Base-by-base conservation (phyloP, 352 stramenopile genomes). In the Globisporangium mamillatum region DNA sequence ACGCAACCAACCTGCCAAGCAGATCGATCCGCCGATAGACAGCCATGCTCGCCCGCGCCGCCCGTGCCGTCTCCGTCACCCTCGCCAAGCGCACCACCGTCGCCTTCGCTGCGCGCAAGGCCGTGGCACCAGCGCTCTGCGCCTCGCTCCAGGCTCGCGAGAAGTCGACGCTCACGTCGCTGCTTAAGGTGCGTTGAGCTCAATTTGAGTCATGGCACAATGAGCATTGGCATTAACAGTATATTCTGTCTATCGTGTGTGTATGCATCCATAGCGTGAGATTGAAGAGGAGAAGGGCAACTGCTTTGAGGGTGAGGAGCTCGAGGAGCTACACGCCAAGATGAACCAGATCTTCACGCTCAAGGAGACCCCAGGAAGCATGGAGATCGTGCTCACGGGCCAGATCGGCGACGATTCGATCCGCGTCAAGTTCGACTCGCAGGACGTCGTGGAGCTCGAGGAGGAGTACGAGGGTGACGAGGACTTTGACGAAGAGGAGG, bases 211-310 rank as follows among this genome's bases (percentile, higher is more conserved):
- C 22, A 34, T 29, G 27, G 24, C 14, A 9, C 7, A 25, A 53
- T 64, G 24, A 55, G 16, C 46, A 46, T 16, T 66, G 44, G 4
- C 20, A 24, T 20, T 55, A 57, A 16, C 27, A 56, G 14, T 44
- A 54, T 50, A 5, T 32, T 32, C 25, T 58, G 25, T 20, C 10
- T 8, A 20, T 62, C 48, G 7, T 62, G 44, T 48, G 48, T 38
- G 1, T 48, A 36, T 52, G 27, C 14, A 14, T n/a, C 32, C 7
- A 36, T 56, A 91, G 82, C 87, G 87, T 25, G 87, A 95, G 75
- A 75, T 93, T 29, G 72, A 81, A 25, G 85, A 95, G 65, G 85
- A 93, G 71, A 95, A 93, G 77, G 85, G 78, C 71, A 95, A 95
- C 77, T 91, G 80, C 76, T 90, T 92, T 62, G 85, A 92, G 46